Conservation (phyloP, 805 yeast genomes). For the Ogataea methanolica region DNA sequence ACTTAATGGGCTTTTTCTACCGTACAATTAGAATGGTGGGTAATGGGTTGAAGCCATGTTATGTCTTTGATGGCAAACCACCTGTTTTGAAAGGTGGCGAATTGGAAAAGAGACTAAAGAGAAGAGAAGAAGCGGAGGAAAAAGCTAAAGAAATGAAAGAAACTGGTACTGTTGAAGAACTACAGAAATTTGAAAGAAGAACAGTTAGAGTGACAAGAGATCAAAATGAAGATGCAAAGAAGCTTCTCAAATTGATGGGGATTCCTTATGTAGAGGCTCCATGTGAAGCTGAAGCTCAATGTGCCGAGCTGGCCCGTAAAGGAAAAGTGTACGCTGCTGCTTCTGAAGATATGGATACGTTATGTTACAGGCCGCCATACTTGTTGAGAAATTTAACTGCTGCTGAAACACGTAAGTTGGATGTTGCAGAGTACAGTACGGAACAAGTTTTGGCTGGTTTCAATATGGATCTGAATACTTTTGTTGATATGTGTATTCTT, state of each 20-base stretch:
- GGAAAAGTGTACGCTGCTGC: slow-evolving; percentile 98
- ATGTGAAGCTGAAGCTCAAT: slow-evolving; percentile 98
- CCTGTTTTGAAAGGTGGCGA: slow-evolving; percentile 93
- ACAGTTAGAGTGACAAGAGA: slow-evolving; percentile 84
- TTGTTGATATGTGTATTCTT: slow-evolving; percentile 87
- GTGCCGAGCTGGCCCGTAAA: slow-evolving; percentile 84
- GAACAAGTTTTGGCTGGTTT: slow-evolving; percentile 68
- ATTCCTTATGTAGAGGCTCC: slow-evolving; percentile 93
- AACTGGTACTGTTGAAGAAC: slow-evolving; percentile 72
- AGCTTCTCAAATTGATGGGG: slow-evolving; percentile 82
- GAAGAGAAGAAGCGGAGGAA: slow-evolving; percentile 79
- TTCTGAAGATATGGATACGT: slow-evolving; percentile 97
- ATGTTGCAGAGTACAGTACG: slow-evolving; percentile 78
- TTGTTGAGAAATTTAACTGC: slow-evolving; percentile 87
- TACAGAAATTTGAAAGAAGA: slow-evolving; percentile 75
- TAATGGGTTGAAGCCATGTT: slow-evolving; percentile 92
- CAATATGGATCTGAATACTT: slow-evolving; percentile 66
- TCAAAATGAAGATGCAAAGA: slow-evolving; percentile 92
- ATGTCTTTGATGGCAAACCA: slow-evolving; percentile 97
- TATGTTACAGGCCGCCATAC: slow-evolving; percentile 84
- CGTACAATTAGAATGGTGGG: slow-evolving; percentile 87
- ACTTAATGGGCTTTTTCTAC: slow-evolving; percentile 94
- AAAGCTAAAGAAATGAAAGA: slow-evolving; percentile 73
- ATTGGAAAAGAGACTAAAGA: slow-evolving; percentile 74
- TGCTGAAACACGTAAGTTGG: slow-evolving; percentile 89